Base-by-base conservation (phyloP, 2,329 filamentous ascomycete species). In the Exophiala spinifera region DNA sequence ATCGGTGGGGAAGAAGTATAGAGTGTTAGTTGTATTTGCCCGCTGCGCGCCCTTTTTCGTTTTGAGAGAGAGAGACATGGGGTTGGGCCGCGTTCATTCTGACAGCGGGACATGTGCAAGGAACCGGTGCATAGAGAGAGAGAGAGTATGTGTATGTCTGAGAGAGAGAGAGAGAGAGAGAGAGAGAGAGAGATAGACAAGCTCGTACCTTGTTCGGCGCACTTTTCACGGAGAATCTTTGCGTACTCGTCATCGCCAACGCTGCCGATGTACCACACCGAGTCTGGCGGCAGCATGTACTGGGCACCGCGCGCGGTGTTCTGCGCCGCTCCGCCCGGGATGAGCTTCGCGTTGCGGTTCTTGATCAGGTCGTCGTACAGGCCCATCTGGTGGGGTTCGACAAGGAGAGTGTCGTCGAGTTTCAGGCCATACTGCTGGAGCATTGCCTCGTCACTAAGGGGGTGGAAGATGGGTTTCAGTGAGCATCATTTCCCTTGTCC, bases 211-310 rank as follows among this genome's bases (percentile, higher is more conserved):
- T 88, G 92, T 69, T 90, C 79, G 75, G 87, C 85, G 74, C 91
- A 91, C 69, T 92, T 90, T 64, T 94, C 86, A 67, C 85, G 83
- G 58, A 99, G 86, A 66, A 87, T 91, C 61, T 91, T 87, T 66
- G 91, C 89, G 75, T 95, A 96, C 78, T 96, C 94, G 81, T 99
- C 94, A 68, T 92, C 86, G 64, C 94, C 94, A 54, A 95, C 90
- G 69, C 91, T 91, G 65, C 94, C 94, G 63, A 97, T 83, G 81
- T 90, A 99, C 72, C 95, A 84, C 68, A 95, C 90, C 61, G 88
- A 92, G 79, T 96, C 87, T 57, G 87, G 78, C 28, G 89, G 85
- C 53, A 99, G 89, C 63, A 97, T 85, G 81, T 99, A 99, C 84
- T 86, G 51, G 61, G 92, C 94, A 65, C 94, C 94, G 69, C 94